Percentiles rank a stretch among this genome's conserved stretches.
These are phyloP conservation scores for Evernia prunastri DNA, from an alignment of 495 filamentous ascomycete genomes.

Conservation along the genomic window DNA sequence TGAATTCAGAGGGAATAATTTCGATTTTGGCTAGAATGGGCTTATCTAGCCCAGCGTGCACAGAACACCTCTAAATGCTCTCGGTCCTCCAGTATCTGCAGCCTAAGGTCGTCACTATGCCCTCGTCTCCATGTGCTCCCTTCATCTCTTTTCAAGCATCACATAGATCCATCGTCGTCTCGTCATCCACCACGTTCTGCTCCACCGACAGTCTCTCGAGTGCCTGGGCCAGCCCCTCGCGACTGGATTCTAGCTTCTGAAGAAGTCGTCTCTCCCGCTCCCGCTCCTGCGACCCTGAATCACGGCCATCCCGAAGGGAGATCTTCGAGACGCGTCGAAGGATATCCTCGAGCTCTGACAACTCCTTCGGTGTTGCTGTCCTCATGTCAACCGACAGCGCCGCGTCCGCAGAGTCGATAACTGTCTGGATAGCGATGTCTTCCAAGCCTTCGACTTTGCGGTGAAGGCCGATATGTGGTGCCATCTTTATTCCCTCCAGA, in stretches of 20 bases:
- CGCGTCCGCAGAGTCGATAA: not conserved
- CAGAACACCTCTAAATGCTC: not conserved
- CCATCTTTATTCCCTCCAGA: not conserved
- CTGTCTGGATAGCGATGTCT: not conserved
- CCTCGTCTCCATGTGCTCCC: not conserved
- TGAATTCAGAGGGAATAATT: not conserved
- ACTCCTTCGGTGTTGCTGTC: not conserved
- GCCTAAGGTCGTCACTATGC: accelerated
- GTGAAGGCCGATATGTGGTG: not conserved
- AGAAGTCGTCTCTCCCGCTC: not conserved
- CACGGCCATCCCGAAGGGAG: not conserved
- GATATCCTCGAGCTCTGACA: not conserved
- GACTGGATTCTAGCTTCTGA: not conserved
- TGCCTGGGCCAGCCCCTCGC: not conserved
- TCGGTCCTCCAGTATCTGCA: not conserved
- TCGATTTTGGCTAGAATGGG: no score
- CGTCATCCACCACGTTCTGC: not conserved
- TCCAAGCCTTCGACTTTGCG: not conserved
- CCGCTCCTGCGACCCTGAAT: not conserved
- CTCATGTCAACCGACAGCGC: not conserved
- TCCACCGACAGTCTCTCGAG: not conserved
- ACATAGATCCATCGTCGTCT: not conserved
- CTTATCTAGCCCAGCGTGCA: not conserved
- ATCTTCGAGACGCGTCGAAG: not conserved
- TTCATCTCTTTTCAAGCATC: not conserved